Evolutionary conservation across 345 rosid genomes (phyloP).

Genomic region (Jatropha curcas): DNA sequence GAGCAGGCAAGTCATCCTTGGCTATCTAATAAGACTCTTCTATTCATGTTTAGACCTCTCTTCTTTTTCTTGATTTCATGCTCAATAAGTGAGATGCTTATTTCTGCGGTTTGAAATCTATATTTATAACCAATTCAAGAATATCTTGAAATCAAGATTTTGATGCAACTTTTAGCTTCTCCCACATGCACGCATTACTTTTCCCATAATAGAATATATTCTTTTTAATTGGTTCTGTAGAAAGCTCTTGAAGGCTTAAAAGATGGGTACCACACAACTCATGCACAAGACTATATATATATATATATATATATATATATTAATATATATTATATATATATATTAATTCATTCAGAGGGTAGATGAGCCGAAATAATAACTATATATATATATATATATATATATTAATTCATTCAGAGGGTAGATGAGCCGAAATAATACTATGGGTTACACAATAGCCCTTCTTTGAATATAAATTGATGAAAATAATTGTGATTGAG

Average conservation of each 20-base stretch:
- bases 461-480: no score
- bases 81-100: not conserved
- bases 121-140: constrained; percentile 15
- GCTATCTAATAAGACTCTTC: constrained; percentile 18
- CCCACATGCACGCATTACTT: not conserved
- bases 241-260: not conserved
- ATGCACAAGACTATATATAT: no score
- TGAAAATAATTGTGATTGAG: no score
- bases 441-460: no score
- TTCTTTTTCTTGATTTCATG: not conserved
- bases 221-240: not conserved
- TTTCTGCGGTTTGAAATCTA: not conserved
- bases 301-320: no score
- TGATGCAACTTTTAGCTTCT: not conserved
- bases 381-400: no score
- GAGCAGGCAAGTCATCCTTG: constrained; percentile 15
- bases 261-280: no score
- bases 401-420: no score
- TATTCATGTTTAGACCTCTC: constrained; percentile 22
- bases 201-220: constrained; percentile 18
- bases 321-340: no score
- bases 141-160: not conserved
- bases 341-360: no score
- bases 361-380: no score
- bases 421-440: no score